Evolutionary conservation across 148 eudicot genomes (phyloP).

Genomic region (Chenopodium quinoa): DNA sequence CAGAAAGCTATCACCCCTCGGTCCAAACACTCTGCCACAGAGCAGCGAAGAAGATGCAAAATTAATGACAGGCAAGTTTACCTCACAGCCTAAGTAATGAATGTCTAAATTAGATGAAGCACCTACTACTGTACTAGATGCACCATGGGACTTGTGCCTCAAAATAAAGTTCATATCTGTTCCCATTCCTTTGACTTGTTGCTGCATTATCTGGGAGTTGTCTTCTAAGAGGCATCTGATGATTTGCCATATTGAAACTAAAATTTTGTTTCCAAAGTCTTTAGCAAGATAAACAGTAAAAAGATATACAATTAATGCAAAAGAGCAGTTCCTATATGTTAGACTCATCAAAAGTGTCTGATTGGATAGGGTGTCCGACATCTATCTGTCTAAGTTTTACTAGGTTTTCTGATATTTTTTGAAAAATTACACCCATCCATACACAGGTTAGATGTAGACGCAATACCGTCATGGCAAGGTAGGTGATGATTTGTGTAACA

Average conservation of each 20-base stretch:
- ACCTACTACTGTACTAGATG: neutral
- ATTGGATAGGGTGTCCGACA: too few relatives aligned
- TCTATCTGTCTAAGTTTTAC: neutral
- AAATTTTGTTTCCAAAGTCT: neutral
- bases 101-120: neutral
- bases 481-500: neutral
- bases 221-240: neutral
- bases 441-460: neutral
- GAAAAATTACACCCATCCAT: neutral
- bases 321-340: neutral
- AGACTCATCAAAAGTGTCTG: neutral
- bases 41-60: conserved; percentile 95
- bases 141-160: neutral
- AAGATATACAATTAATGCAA: neutral
- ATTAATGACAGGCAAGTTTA: conserved; percentile 94
- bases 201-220: neutral
- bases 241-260: neutral
- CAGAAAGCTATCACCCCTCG: conserved; percentile 89
- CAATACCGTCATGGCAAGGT: neutral
- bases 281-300: neutral
- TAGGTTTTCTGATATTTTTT: neutral
- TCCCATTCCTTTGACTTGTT: neutral
- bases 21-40: conserved; percentile 96
- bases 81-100: neutral
- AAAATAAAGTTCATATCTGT: neutral